Conservation (phyloP, 2,329 filamentous ascomycete genomes). For the Exophiala oligosperma region DNA sequence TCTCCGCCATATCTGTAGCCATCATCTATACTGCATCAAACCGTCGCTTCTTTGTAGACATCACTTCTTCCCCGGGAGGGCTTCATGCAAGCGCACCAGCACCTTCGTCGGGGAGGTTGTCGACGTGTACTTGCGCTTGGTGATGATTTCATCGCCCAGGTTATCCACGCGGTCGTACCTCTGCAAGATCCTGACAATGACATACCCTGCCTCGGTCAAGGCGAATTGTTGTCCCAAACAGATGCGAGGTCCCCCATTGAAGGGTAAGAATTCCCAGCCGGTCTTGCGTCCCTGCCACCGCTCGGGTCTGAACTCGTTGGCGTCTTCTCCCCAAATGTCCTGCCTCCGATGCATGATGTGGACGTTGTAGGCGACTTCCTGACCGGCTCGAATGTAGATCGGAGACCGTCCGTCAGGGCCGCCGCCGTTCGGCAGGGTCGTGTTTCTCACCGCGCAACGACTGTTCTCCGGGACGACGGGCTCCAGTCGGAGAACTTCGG, state of each 20-base stretch:
- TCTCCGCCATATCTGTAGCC: too few species aligned
- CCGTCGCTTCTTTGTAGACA: too few species aligned
- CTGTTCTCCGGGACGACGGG: constrained; percentile 49
- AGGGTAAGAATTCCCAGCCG: constrained; percentile 58
- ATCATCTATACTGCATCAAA: too few species aligned
- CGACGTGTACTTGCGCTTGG: too few species aligned
- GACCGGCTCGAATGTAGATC: constrained; percentile 44
- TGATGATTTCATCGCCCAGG: too few species aligned
- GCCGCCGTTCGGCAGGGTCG: constrained; percentile 53
- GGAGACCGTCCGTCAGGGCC: constrained; percentile 52
- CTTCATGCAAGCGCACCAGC: too few species aligned
- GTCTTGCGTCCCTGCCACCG: constrained; percentile 69
- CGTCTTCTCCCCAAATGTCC: constrained; percentile 26
- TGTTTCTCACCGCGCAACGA: constrained; percentile 40
- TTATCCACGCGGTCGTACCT: background rate
- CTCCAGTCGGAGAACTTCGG: constrained; percentile 46
- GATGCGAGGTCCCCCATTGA: constrained; percentile 26
- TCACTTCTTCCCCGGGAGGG: too few species aligned
- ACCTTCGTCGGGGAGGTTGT: too few species aligned
- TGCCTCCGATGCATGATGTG: constrained; percentile 52
- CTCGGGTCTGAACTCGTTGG: constrained; percentile 60
- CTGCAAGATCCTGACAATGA: constrained; percentile 70
- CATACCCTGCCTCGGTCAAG: constrained; percentile 67
- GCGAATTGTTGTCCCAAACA: constrained; percentile 66
- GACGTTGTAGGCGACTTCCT: constrained; percentile 42